phyloP scores from a whole-genome alignment of 179 eudicot genomes.

The Amaranthus tricolor region DNA sequence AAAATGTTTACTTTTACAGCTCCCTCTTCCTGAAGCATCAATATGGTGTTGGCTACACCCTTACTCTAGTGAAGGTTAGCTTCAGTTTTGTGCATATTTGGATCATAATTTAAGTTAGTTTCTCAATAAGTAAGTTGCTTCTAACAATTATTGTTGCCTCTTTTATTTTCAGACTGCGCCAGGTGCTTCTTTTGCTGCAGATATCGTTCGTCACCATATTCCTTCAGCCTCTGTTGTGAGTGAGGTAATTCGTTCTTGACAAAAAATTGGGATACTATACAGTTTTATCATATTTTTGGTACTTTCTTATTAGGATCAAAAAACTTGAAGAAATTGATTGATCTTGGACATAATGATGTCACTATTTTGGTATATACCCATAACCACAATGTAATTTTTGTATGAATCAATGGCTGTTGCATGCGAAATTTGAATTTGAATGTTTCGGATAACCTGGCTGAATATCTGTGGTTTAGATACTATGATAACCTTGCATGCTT shows the following conservation, averaged over 20 bases:
- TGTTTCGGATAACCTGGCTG: not conserved
- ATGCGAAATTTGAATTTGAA: not conserved
- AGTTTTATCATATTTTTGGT: not conserved
- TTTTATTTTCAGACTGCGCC: slow-evolving; percentile 57
- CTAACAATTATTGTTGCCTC: slow-evolving; percentile 11
- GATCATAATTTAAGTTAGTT: slow-evolving; percentile 4
- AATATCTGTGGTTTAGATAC: slow-evolving; percentile 2
- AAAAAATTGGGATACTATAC: not conserved
- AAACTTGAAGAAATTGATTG: not conserved
- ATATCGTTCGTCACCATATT: slow-evolving; percentile 79
- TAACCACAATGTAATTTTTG: not conserved
- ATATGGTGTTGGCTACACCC: slow-evolving; percentile 99
- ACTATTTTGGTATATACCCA: not conserved
- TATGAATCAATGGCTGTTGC: not conserved
- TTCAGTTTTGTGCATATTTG: slow-evolving; percentile 7
- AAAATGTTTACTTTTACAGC: slow-evolving; percentile 39
- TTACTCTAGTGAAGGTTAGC: slow-evolving; percentile 87
- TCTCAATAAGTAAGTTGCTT: slow-evolving; percentile 12
- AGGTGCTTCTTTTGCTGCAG: slow-evolving; percentile 78
- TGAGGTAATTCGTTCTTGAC: slow-evolving; percentile 50
- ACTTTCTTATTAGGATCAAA: too few species aligned
- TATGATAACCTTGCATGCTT: slow-evolving; percentile 17
- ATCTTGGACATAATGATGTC: slow-evolving; percentile 1
- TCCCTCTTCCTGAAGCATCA: slow-evolving; percentile 95
- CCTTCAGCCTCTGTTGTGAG: slow-evolving; percentile 91